A percentile compares a stretch with the other conserved stretches of the same genome.
Conservation (phyloP, 768 basidiomycete genomes). For the Galerina sulciceps region DNA sequence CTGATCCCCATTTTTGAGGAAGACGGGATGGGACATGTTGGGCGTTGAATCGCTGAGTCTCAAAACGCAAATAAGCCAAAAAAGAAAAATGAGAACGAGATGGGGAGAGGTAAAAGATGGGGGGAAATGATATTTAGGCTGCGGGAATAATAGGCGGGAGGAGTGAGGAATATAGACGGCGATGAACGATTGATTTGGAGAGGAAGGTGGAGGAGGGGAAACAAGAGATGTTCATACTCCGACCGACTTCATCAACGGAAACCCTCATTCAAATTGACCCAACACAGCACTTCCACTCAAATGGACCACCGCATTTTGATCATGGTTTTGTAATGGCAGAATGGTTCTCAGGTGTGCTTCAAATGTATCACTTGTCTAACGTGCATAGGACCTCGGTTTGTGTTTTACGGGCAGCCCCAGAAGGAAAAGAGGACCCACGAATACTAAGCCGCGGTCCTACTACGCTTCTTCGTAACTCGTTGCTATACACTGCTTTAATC, state of each 20-base stretch:
- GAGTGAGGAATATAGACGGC: slow-evolving; percentile 22
- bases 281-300: slow-evolving; percentile 3
- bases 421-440: slow-evolving; percentile 8
- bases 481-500: not conserved
- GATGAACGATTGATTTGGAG: slow-evolving; percentile 31
- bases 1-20: slow-evolving; percentile 81
- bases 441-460: not conserved
- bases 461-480: not conserved
- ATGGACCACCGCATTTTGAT: not conserved
- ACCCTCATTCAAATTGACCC: slow-evolving; percentile 13
- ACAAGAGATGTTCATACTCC: slow-evolving; percentile 50
- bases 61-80: slow-evolving; percentile 29
- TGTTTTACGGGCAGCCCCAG: not conserved
- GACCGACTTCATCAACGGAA: slow-evolving; percentile 33
- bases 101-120: slow-evolving; percentile 21
- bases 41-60: slow-evolving; percentile 31
- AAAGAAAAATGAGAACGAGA: slow-evolving; percentile 34
- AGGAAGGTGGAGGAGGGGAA: slow-evolving; percentile 43
- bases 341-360: not conserved
- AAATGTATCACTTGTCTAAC: not conserved
- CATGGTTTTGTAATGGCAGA: no score
- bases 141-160: slow-evolving; percentile 23
- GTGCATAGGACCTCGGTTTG: not conserved
- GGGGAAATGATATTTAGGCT: slow-evolving; percentile 24
- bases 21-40: slow-evolving; percentile 53